Base-by-base conservation (phyloP, 1,284 basidiomycete genomes). In the Golubevia sp. region DNA sequence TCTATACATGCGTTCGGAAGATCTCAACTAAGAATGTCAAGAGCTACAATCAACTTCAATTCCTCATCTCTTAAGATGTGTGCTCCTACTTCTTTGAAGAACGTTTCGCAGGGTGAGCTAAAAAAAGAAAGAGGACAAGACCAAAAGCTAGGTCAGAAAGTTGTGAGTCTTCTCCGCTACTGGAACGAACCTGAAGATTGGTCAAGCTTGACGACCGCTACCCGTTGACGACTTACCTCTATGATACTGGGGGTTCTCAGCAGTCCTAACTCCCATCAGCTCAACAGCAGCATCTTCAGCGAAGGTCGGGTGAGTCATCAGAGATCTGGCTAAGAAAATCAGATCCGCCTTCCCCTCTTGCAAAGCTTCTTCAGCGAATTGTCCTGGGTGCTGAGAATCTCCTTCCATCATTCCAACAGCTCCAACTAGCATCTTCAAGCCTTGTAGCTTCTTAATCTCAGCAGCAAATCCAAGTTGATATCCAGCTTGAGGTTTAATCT, bases 331-430 rank as follows among this genome's bases (percentile, higher is more conserved):
- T 24, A 81, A 26, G 18, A 75, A 51, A 15, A 82, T 59, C 2
- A 74, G 67, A 51, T 79, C 74, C 7, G 66, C 66, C 7, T 71
- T 56, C 13, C 66, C 66, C 2, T 67, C 53, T 27, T 72, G 55
- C 8, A 83, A 64, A 21, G 66, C 63, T 55, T 70, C 25, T 44
- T 83, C 76, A 0, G 79, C 80, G 25, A 82, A 44, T 23, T 66
- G 56, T 2, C 80, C 80, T 13, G 67, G 49, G 55, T 71, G 34
- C 7, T 52, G 34, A 18, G 62, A 59, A 3, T 59, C 21, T 6
- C 68, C 73, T n/a, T 82, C 72, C 65, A 83, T 67, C 61, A 72
- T 71, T 18, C 80, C 80, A 13, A 83, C 77, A 0, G 72, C 57
- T 23, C 75, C 73, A 8, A 81, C 67, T 11, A 72, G 64, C 70